Evolutionary conservation across 1,284 basidiomycete species (phyloP).

Genomic region (Trichosporon sp.): DNA sequence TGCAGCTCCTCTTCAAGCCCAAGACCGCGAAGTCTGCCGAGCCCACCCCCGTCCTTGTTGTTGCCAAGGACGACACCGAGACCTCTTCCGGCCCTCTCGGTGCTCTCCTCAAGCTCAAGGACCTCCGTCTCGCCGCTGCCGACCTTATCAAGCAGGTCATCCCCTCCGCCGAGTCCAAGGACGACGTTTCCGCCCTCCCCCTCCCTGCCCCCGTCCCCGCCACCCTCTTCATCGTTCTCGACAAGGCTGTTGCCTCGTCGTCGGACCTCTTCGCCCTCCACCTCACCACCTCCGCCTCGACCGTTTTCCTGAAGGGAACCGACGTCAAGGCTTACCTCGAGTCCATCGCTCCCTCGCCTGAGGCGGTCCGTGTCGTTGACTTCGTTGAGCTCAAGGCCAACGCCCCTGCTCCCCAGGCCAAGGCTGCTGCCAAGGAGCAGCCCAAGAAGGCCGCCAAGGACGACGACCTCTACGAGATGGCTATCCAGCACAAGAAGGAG

Average conservation of each 20-base stretch:
- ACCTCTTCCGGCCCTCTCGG: constrained; percentile 72
- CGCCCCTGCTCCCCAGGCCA: constrained; percentile 35
- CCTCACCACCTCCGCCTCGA: constrained; percentile 68
- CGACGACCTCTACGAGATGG: constrained; percentile 85
- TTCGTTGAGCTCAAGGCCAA: constrained; percentile 66
- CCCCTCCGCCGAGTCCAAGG: constrained; percentile 66
- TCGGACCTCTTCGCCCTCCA: constrained; percentile 70
- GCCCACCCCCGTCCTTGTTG: constrained; percentile 80
- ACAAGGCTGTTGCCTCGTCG: constrained; percentile 69
- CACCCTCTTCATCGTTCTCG: constrained; percentile 76
- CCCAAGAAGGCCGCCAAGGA: constrained; percentile 60
- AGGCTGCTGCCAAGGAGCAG: constrained; percentile 27
- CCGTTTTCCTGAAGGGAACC: constrained; percentile 73
- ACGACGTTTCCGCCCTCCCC: constrained; percentile 81
- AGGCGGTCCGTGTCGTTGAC: constrained; percentile 63
- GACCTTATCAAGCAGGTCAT: constrained; percentile 87
- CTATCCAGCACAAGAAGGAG: constrained; percentile 91
- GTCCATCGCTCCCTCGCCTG: constrained; percentile 58
- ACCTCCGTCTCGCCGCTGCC: constrained; percentile 82
- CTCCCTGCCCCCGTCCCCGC: constrained; percentile 70
- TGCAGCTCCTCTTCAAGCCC: constrained; percentile 57
- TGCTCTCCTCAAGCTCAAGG: constrained; percentile 84
- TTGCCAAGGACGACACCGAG: constrained; percentile 81
- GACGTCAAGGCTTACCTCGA: constrained; percentile 75
- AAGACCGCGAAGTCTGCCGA: constrained; percentile 80